Base-by-base conservation (phyloP, 768 basidiomycete genomes). In the Panellus pusillus region DNA sequence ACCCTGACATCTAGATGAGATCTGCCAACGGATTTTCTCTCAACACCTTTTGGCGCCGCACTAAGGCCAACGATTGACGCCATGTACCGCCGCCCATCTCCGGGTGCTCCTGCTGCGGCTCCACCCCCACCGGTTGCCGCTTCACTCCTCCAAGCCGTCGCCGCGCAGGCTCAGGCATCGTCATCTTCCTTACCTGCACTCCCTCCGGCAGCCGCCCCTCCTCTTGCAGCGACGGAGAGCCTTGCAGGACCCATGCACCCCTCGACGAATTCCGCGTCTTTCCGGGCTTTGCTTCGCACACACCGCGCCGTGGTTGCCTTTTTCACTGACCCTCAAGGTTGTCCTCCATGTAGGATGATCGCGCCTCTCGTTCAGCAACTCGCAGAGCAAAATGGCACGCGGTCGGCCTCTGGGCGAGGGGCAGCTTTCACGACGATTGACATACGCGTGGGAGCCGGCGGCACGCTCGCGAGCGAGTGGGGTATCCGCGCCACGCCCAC, bases 11-110 rank as follows among this genome's bases (percentile, higher is more conserved):
- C 17, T 0, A 14, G 14, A 31, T 9, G 47, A 91, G 91, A 86
- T 57, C 77, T 89, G 3, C 92, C 86, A 11, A 80, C 82, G 9
- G 93, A 93, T 58, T 93, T 93, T 69, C 80, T 95, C 19, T 88
- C 91, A 0, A 94, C 92, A 0, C 91, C 92, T 0, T 92, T 97
- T 59, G 94, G 94, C 14, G 81, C 82, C 7, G 83, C 88, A 0
- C 78, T 98, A 42, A 84, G 89, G 0, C 94, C 95, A 1, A 93
- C 88, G 39, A 97, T 98, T 46, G 94, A 98, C 65, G 75, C 82
- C 43, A 93, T 96, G 93, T 97, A 83, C 70, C 73, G 81, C 19
- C 77, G 83, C 19, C 83, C 87, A 3, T 59, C 72, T 0, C 71
- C 83, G 9, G 74, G 74, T 8, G 72, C 72, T 41, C 44, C 71